Evolutionary conservation across 805 yeast species (phyloP).

Genomic region (Jamesozyma hellenica): DNA sequence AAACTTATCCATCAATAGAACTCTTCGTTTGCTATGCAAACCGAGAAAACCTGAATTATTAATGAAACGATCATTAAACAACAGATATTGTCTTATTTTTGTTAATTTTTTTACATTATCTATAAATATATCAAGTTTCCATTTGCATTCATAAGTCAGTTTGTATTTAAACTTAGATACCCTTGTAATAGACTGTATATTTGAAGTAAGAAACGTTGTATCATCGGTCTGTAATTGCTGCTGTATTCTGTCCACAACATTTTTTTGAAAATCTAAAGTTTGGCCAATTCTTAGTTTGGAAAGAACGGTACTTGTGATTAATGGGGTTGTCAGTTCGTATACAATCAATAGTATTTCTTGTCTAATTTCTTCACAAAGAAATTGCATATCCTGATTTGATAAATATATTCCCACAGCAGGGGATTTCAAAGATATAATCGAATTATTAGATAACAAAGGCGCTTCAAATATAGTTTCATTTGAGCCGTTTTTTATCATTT

Average conservation of each 20-base stretch:
- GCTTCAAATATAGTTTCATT: conserved; percentile 22
- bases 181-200: conserved; percentile 19
- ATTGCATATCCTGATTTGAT: conserved; percentile 24
- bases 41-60: not conserved
- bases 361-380: conserved; percentile 19
- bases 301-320: conserved; percentile 11
- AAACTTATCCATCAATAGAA: conserved; percentile 2
- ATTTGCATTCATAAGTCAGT: conserved; percentile 19
- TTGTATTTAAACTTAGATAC: conserved; percentile 19
- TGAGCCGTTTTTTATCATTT: conserved; percentile 15
- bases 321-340: conserved; percentile 22
- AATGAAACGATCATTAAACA: conserved; percentile 7
- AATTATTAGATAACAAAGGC: conserved; percentile 28
- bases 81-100: conserved; percentile 18
- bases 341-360: conserved; percentile 20
- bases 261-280: conserved; percentile 14
- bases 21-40: conserved; percentile 2
- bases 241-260: conserved; percentile 8
- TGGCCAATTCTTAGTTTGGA: conserved; percentile 22
- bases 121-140: conserved; percentile 26
- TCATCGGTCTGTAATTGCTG: not conserved
- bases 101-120: conserved; percentile 18
- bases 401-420: conserved; percentile 21
- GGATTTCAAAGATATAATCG: conserved; percentile 26
- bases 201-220: conserved; percentile 6